Conservation (phyloP, 495 filamentous ascomycete species). For the Penicillium desertorum region DNA sequence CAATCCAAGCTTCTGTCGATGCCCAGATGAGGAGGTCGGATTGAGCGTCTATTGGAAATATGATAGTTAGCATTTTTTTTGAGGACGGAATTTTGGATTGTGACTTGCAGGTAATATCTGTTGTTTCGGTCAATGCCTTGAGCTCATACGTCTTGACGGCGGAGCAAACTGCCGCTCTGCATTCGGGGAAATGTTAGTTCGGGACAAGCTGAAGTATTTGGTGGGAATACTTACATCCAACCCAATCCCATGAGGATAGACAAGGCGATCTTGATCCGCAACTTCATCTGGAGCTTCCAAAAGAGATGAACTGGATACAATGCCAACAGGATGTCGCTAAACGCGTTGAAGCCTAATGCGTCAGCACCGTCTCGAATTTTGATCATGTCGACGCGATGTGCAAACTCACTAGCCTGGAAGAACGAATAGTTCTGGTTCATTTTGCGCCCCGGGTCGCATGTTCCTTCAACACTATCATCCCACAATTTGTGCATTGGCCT, state of each 20-base stretch:
- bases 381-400: background rate
- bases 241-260: conserved; percentile 42
- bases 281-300: conserved; percentile 32
- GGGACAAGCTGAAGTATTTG: background rate
- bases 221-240: conserved; percentile 33
- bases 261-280: conserved; percentile 33
- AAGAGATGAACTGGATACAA: conserved; percentile 35
- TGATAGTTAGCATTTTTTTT: background rate
- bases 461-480: conserved; percentile 25
- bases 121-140: conserved; percentile 19
- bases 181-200: background rate
- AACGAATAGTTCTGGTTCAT: conserved; percentile 29
- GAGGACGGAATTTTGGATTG: background rate
- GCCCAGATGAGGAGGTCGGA: conserved; percentile 31
- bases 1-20: conserved; percentile 30
- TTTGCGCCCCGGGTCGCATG: conserved; percentile 25
- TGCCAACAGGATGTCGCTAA: conserved; percentile 35
- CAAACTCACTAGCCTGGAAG: conserved; percentile 29
- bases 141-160: conserved; percentile 29
- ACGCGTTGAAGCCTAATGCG: conserved; percentile 24
- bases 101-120: conserved; percentile 22
- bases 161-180: conserved; percentile 25
- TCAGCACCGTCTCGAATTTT: background rate
- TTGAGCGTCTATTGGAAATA: conserved; percentile 16
- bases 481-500: conserved; percentile 30